Conservation (phyloP, 352 stramenopile genomes). For the Phytophthora tentaculata region DNA sequence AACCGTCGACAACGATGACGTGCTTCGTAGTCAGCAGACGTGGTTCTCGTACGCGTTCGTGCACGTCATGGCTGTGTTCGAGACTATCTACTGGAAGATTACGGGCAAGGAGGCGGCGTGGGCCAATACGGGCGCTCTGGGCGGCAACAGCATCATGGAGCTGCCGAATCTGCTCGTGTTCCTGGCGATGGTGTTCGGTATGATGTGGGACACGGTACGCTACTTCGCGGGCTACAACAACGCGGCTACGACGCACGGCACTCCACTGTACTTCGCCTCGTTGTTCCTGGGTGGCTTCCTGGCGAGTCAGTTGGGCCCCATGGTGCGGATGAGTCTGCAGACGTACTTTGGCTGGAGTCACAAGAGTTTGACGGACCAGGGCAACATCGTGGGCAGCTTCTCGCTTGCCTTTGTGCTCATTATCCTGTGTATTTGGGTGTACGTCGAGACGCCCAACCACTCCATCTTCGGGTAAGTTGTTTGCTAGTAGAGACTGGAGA, state of each 20-base stretch:
- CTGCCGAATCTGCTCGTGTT: conserved; percentile 75
- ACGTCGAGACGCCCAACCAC: conserved; percentile 73
- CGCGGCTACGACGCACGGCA: conserved; percentile 65
- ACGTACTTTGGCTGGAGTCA: conserved; percentile 83
- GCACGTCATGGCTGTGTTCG: conserved; percentile 75
- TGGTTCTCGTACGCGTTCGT: conserved; percentile 85
- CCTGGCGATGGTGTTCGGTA: conserved; percentile 64
- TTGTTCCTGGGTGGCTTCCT: conserved; percentile 70
- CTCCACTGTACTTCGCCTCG: conserved; percentile 67
- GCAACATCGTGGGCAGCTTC: conserved; percentile 78
- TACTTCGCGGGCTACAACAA: conserved; percentile 82
- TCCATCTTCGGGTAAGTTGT: conserved; percentile 43
- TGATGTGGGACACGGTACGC: conserved; percentile 66
- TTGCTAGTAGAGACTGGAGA: conserved; percentile 24
- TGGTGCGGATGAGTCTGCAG: conserved; percentile 78
- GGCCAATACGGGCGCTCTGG: conserved; percentile 69
- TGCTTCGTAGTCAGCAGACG: conserved; percentile 75
- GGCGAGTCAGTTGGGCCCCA: conserved; percentile 62
- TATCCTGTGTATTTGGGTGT: conserved; percentile 79
- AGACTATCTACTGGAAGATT: conserved; percentile 80
- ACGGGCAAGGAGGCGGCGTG: conserved; percentile 74
- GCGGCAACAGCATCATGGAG: conserved; percentile 73
- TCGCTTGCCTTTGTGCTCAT: conserved; percentile 71
- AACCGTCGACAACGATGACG: conserved; percentile 77
- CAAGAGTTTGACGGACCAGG: conserved; percentile 79